These are phyloP conservation scores for Camellia granthamiana DNA, from an alignment of 148 eudicot genomes.

Conservation along the genomic window DNA sequence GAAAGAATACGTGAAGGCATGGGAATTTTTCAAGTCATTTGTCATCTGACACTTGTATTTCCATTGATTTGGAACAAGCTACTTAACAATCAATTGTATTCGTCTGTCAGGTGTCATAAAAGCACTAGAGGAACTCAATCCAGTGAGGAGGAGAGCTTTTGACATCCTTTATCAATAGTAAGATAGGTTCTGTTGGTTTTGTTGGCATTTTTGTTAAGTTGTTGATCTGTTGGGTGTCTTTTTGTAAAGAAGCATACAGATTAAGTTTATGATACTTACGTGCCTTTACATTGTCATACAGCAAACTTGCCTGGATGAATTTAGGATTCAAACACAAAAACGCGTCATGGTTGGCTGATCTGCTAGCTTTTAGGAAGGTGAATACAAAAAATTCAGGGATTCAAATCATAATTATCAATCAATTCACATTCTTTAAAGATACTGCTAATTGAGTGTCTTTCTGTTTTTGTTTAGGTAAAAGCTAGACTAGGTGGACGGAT, in stretches of 20 bases:
- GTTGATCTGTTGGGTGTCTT: not conserved
- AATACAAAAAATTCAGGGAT: not conserved
- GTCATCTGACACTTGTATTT: not conserved
- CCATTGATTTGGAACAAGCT: not conserved
- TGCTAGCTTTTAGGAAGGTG: slow-evolving; percentile 88
- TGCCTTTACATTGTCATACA: slow-evolving; percentile 27
- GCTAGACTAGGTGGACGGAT: slow-evolving; percentile 73
- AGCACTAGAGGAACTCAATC: slow-evolving; percentile 65
- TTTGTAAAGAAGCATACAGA: not conserved
- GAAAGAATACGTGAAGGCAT: slow-evolving; percentile 90
- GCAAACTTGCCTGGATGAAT: slow-evolving; percentile 92
- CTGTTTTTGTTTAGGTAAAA: slow-evolving; percentile 53
- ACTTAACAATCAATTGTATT: not conserved
- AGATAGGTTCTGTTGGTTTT: slow-evolving; percentile 13
- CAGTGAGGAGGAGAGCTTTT: slow-evolving; percentile 61
- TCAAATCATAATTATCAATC: not conserved
- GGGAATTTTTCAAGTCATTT: slow-evolving; percentile 14
- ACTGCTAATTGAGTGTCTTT: not conserved
- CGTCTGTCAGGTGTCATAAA: slow-evolving; percentile 56
- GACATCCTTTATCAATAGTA: slow-evolving; percentile 76
- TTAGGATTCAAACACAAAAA: slow-evolving; percentile 76
- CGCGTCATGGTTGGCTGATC: slow-evolving; percentile 88
- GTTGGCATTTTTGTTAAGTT: not conserved
- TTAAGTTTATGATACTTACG: slow-evolving; percentile 1
- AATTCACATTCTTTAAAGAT: not conserved